phyloP scores from a whole-genome alignment of 2,329 filamentous ascomycete species.

The Fusarium sp. region DNA sequence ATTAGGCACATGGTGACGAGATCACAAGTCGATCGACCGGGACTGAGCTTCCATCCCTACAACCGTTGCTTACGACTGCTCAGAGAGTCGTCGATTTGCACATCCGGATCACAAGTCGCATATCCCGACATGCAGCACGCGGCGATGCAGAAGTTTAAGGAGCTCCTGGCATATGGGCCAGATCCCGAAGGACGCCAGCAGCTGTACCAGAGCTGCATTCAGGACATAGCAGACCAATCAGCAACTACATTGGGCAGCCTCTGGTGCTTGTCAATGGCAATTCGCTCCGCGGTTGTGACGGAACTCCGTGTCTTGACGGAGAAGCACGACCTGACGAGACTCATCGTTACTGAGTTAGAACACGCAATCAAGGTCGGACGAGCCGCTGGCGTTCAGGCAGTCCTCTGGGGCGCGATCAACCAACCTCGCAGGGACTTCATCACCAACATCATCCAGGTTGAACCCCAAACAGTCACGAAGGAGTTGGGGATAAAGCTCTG shows the following conservation, averaged over 20 bases:
- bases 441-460: slow-evolving; percentile 67
- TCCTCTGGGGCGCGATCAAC: slow-evolving; percentile 62
- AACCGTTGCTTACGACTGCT: slow-evolving; percentile 74
- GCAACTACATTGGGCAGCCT: slow-evolving; percentile 78
- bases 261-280: slow-evolving; percentile 68
- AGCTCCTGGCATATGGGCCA: slow-evolving; percentile 69
- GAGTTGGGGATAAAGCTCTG: slow-evolving; percentile 76
- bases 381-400: slow-evolving; percentile 54
- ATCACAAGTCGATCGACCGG: slow-evolving; percentile 50
- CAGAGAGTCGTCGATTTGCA: slow-evolving; percentile 74
- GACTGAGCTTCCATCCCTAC: slow-evolving; percentile 58
- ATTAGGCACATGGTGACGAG: slow-evolving; percentile 63
- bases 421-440: slow-evolving; percentile 69
- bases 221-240: slow-evolving; percentile 74
- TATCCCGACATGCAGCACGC: slow-evolving; percentile 73
- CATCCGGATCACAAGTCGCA: slow-evolving; percentile 65
- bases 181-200: slow-evolving; percentile 66
- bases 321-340: slow-evolving; percentile 70
- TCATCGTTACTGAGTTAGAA: slow-evolving; percentile 75
- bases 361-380: slow-evolving; percentile 57
- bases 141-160: slow-evolving; percentile 70
- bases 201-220: slow-evolving; percentile 75
- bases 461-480: slow-evolving; percentile 70
- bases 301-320: slow-evolving; percentile 70
- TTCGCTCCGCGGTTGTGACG: slow-evolving; percentile 57